Conservation (phyloP, 2,329 filamentous ascomycete species). For the Berkeleyomyces basicola region DNA sequence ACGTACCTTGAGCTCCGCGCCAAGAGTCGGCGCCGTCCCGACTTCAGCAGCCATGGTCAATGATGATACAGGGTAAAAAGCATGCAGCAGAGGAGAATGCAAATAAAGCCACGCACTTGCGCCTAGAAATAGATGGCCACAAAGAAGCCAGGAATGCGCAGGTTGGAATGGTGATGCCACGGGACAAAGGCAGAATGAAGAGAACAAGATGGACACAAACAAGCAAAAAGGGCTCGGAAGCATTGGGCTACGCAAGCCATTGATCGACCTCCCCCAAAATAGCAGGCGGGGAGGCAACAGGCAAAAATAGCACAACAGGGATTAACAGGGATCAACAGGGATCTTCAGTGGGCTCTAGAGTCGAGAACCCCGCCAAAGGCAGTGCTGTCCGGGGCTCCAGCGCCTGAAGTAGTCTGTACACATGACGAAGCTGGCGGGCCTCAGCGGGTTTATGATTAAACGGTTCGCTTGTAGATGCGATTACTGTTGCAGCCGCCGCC, state of each 20-base stretch:
- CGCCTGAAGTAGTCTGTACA: background rate
- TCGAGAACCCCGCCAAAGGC: background rate
- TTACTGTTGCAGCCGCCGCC: too few relatives aligned
- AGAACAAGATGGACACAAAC: background rate
- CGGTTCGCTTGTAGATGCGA: background rate
- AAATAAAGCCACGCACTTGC: slow-evolving; percentile 15
- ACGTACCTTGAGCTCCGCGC: slow-evolving; percentile 78
- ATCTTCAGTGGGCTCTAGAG: slow-evolving; percentile 1
- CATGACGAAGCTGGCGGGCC: background rate
- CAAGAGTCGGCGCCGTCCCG: slow-evolving; percentile 73
- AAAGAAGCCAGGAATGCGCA: background rate
- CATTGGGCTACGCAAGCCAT: slow-evolving; percentile 2
- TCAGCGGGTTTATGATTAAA: background rate
- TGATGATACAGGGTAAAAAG: slow-evolving; percentile 8
- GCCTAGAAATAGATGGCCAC: background rate
- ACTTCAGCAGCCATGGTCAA: slow-evolving; percentile 53
- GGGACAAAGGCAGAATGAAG: slow-evolving; percentile 2
- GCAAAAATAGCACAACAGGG: background rate
- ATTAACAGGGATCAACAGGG: slow-evolving; percentile 3
- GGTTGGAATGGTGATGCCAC: background rate
- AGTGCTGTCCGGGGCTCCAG: background rate
- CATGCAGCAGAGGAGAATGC: slow-evolving; percentile 4
- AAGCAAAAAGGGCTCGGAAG: slow-evolving; percentile 9
- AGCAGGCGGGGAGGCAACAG: background rate
- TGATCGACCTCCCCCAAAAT: background rate